These are phyloP conservation scores for Jimgerdemannia flammicorona DNA, from an alignment of 192 early-diverging fungal genomes.

Conservation along the genomic window DNA sequence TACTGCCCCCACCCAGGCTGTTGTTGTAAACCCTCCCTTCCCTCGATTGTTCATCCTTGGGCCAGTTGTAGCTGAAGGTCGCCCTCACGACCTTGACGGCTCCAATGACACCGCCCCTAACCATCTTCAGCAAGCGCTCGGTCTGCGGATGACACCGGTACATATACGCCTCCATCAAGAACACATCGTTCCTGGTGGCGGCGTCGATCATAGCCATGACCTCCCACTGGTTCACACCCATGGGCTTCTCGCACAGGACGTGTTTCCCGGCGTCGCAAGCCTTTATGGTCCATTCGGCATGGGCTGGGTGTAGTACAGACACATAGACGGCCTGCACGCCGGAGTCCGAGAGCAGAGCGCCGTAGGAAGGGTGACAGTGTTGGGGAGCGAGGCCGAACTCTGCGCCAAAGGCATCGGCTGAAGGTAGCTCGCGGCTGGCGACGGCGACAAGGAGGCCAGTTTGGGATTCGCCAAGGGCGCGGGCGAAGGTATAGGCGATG, in stretches of 20 bases:
- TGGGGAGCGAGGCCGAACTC: slow-evolving; percentile 5
- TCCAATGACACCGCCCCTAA: slow-evolving; percentile 19
- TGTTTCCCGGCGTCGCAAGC: slow-evolving; percentile 57
- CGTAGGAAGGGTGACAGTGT: slow-evolving; percentile 34
- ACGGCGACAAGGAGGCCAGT: slow-evolving; percentile 20
- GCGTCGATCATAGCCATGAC: slow-evolving; percentile 19
- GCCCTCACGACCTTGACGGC: slow-evolving; percentile 24
- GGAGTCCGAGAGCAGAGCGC: slow-evolving; percentile 42
- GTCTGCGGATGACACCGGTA: slow-evolving; percentile 36
- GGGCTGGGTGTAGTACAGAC: slow-evolving; percentile 61
- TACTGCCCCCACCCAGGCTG: slow-evolving; percentile 27
- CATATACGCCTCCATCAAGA: slow-evolving; percentile 37
- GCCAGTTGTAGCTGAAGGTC: slow-evolving; percentile 14
- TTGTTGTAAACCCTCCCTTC: slow-evolving; percentile 25
- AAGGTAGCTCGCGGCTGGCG: slow-evolving; percentile 16
- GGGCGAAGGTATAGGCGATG: slow-evolving; percentile 35
- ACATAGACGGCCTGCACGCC: slow-evolving; percentile 65
- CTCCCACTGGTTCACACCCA: slow-evolving; percentile 27
- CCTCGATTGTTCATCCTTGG: slow-evolving; percentile 14
- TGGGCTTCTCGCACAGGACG: slow-evolving; percentile 42
- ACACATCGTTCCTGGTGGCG: slow-evolving; percentile 14
- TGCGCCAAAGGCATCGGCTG: slow-evolving; percentile 19
- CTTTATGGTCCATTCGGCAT: slow-evolving; percentile 47
- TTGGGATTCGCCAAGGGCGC: slow-evolving; percentile 12
- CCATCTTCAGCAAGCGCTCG: slow-evolving; percentile 7